phyloP scores from a whole-genome alignment of 1,284 basidiomycete species.

The Ganoderma sp. region DNA sequence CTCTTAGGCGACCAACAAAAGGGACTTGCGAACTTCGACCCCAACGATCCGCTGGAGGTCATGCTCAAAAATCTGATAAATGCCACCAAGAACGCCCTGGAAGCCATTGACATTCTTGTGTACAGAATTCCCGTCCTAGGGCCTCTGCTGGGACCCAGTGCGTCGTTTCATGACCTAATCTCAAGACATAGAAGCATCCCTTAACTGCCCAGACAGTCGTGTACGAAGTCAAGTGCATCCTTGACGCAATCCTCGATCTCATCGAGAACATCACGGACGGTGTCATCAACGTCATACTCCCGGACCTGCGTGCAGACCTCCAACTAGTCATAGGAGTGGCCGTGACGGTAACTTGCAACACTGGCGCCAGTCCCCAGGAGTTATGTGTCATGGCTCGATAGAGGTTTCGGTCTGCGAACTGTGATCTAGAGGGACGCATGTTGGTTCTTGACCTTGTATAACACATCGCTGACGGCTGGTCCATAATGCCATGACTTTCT shows the following conservation, averaged over 20 bases:
- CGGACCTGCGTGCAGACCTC: conserved; percentile 43
- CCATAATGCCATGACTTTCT: neutral
- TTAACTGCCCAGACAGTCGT: conserved; percentile 43
- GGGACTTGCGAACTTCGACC: conserved; percentile 61
- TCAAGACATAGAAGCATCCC: neutral
- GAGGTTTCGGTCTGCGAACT: neutral
- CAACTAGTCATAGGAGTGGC: conserved; percentile 35
- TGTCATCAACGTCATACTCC: conserved; percentile 49
- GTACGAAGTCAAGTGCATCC: conserved; percentile 55
- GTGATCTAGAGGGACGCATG: conserved; percentile 3
- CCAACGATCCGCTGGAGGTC: conserved; percentile 50
- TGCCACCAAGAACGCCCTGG: conserved; percentile 52
- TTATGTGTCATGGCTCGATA: neutral
- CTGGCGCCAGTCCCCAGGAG: neutral
- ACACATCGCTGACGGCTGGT: conserved; percentile 13
- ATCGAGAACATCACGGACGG: conserved; percentile 57
- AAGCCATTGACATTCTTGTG: conserved; percentile 40
- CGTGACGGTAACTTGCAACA: conserved; percentile 33
- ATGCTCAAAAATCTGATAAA: conserved; percentile 57
- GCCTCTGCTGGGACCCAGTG: conserved; percentile 60
- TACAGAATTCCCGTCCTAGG: conserved; percentile 51
- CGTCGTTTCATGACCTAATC: conserved; percentile 35
- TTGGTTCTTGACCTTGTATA: conserved; percentile 6
- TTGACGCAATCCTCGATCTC: conserved; percentile 52
- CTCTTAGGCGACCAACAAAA: conserved; percentile 49